Evolutionary conservation across 306 rosid species (phyloP).

Genomic region (barrel medic (Medicago truncatula)): DNA sequence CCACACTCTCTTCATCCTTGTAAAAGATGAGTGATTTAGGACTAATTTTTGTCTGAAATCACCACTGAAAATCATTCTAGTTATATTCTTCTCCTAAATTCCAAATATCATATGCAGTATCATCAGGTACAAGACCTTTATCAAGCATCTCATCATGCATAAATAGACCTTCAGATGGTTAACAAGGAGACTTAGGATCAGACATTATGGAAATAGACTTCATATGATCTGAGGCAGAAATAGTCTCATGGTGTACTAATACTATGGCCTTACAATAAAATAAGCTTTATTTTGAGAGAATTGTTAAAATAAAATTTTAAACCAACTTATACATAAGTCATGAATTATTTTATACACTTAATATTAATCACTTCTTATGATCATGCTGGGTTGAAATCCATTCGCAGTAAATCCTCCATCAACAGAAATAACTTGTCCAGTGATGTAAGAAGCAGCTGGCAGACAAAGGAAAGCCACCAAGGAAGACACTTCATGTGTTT

Average conservation of each 20-base stretch:
- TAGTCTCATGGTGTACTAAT: neutral
- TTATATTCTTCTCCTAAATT: too few species aligned
- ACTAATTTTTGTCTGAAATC: too few species aligned
- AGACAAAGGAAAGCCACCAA: conserved; percentile 2
- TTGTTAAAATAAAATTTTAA: neutral
- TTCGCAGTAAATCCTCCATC: conserved; percentile 23
- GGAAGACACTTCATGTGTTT: conserved; percentile 35
- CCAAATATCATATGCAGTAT: too few species aligned
- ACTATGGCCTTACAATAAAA: neutral
- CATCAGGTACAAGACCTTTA: too few species aligned
- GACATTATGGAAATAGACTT: neutral
- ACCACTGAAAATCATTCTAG: too few species aligned
- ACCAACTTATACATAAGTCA: neutral
- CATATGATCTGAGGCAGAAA: neutral
- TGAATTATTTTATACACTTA: neutral
- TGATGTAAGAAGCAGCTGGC: conserved; percentile 16
- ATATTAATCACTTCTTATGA: neutral
- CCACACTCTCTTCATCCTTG: too few species aligned
- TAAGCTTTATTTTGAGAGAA: neutral
- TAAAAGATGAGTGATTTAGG: too few species aligned
- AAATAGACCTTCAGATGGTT: too few species aligned
- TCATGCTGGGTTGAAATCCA: conserved; percentile 41
- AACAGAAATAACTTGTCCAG: conserved; percentile 9
- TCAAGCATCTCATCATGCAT: too few species aligned
- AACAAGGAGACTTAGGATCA: neutral